Percentiles rank a stretch among this genome's conserved stretches.
These are phyloP conservation scores for Dictyostelium citrinum DNA, from an alignment of 78 protist genomes.

Conservation along the genomic window DNA sequence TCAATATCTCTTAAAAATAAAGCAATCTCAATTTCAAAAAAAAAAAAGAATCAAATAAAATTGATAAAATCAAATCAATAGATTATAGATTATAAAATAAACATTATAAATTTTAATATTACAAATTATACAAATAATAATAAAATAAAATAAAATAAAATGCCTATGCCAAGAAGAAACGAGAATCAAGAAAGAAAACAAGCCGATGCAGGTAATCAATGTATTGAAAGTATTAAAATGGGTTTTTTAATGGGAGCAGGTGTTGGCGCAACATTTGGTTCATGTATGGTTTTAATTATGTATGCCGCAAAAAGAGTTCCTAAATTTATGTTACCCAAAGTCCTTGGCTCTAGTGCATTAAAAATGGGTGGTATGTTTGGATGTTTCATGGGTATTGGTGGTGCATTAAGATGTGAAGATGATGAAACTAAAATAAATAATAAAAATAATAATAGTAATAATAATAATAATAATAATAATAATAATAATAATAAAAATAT, in stretches of 20 bases:
- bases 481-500: not conserved
- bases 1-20: not conserved
- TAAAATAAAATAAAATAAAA: too few relatives aligned
- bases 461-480: not conserved
- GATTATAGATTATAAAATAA: too few relatives aligned
- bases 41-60: too few relatives aligned
- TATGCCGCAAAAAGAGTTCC: not conserved
- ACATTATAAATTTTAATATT: too few relatives aligned
- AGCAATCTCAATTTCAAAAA: not conserved
- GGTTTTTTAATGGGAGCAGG: slow-evolving; percentile 39
- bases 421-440: not conserved
- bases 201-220: not conserved
- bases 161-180: not conserved
- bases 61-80: too few relatives aligned
- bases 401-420: slow-evolving; percentile 40
- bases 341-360: not conserved
- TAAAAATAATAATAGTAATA: not conserved
- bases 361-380: slow-evolving; percentile 33
- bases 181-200: not conserved
- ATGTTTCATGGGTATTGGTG: slow-evolving; percentile 58
- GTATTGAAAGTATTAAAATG: not conserved
- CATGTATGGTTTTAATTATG: not conserved
- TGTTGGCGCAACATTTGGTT: slow-evolving; percentile 52
- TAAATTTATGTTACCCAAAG: not conserved
- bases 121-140: too few relatives aligned